Conservation (phyloP, 371 early-diverging fungal species). For the Mucor mucedo region DNA sequence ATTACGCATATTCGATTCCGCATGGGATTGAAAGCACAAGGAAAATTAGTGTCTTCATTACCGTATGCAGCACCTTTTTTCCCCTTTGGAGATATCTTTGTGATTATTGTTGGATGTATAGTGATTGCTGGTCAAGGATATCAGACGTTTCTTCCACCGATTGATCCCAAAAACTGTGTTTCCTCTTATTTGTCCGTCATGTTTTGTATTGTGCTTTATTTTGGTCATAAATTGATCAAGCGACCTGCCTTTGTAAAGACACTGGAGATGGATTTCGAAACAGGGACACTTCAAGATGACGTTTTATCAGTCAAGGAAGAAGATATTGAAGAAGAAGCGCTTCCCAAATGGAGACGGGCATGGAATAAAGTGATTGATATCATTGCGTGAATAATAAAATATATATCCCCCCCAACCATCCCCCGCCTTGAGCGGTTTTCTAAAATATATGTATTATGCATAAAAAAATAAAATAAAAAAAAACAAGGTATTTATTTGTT, state of each 20-base stretch:
- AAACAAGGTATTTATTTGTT: not conserved
- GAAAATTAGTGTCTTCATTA: slow-evolving; percentile 60
- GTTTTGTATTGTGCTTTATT: slow-evolving; percentile 51
- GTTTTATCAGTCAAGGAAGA: slow-evolving; percentile 23
- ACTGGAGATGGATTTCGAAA: slow-evolving; percentile 43
- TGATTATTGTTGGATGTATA: slow-evolving; percentile 58
- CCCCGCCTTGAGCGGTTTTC: not conserved
- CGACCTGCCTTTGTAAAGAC: slow-evolving; percentile 32
- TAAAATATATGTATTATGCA: not conserved
- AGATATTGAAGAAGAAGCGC: slow-evolving; percentile 16
- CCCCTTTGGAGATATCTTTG: slow-evolving; percentile 73
- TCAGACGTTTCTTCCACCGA: slow-evolving; percentile 48
- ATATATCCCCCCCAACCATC: not conserved
- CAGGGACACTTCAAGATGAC: slow-evolving; percentile 26
- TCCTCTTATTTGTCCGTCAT: slow-evolving; percentile 54
- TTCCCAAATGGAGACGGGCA: slow-evolving; percentile 26
- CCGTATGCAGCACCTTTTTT: slow-evolving; percentile 74
- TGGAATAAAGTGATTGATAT: slow-evolving; percentile 19
- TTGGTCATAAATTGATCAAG: slow-evolving; percentile 50
- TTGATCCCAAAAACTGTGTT: slow-evolving; percentile 39
- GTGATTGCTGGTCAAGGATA: slow-evolving; percentile 72
- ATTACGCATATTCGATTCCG: slow-evolving; percentile 83
- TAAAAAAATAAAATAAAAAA: too few relatives aligned
- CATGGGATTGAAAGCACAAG: slow-evolving; percentile 72
- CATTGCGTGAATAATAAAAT: slow-evolving; percentile 24